These are phyloP conservation scores for Globisporangium acanthophoron DNA, from an alignment of 352 stramenopile species.

Conservation along the genomic window DNA sequence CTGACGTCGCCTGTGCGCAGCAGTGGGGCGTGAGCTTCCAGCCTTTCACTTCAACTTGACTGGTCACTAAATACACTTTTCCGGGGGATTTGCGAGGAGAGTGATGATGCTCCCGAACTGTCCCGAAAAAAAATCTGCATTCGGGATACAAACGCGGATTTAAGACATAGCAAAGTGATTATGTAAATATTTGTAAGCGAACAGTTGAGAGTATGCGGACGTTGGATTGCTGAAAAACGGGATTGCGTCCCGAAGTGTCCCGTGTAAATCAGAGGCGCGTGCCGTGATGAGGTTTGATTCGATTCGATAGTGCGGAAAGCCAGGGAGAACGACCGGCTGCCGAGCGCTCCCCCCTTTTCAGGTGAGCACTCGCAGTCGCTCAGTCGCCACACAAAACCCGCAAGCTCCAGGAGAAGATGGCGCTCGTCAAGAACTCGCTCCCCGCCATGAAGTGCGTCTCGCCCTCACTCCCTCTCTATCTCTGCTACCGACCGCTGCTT, in stretches of 20 bases:
- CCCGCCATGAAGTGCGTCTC: constrained; percentile 46
- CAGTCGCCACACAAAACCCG: constrained; percentile 9
- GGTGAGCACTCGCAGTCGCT: background rate
- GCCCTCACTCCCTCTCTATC: background rate
- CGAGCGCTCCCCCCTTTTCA: constrained; percentile 1
- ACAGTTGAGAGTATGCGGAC: too few species aligned
- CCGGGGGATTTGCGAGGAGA: too few species aligned
- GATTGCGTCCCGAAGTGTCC: background rate
- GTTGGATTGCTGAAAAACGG: too few species aligned
- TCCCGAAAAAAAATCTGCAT: too few species aligned
- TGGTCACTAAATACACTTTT: background rate
- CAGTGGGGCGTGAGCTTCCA: background rate
- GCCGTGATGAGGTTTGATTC: background rate
- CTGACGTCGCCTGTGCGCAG: background rate
- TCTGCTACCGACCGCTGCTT: background rate
- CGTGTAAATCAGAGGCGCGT: background rate
- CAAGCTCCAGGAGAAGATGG: constrained; percentile 18
- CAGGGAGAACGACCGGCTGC: constrained; percentile 5
- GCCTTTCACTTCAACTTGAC: background rate
- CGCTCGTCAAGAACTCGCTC: constrained; percentile 47
- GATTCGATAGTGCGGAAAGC: background rate
- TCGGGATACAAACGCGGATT: too few species aligned
- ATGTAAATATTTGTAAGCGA: too few species aligned
- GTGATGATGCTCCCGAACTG: too few species aligned
- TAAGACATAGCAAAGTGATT: too few species aligned